Evolutionary conservation across 495 filamentous ascomycete genomes (phyloP), one percentile per base, ranked within the genome.

Genomic region (Penicillium odoratum): DNA sequence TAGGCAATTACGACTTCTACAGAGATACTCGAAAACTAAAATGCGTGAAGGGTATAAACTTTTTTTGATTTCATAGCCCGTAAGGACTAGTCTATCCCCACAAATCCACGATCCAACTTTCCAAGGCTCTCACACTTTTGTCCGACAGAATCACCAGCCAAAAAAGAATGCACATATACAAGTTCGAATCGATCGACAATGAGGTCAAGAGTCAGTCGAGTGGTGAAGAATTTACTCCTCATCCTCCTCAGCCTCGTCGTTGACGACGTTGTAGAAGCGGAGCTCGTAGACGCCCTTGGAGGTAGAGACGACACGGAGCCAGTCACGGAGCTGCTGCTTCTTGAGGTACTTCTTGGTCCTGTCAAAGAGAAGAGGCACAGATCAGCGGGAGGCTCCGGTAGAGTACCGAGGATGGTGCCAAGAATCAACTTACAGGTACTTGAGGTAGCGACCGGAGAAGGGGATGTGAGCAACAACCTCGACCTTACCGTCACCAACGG

Each of bases 331-430:
- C 83, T 97, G 93, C 85, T 96, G 91, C 88, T 98, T 98, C 90
- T 98, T 98, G 77, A 98, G 90, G 88, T 95, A 98, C 84, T 98
- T 98, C 90, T 98, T 98, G 75, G 94, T 98, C 77, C 93, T 97
- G 65, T 29, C 29, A 43, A 33, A 40, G 3, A 47, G 51, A 52
- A 48, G 57, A 51, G 2, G 26, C 5, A 18, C 63, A 53, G 33
- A 59, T 65, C 56, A 63, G 52, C 30, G 7, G 5, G 7, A 30
- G 46, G 11, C 31, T 15, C 25, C 6, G 6, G 4, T 48, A 40
- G 46, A 48, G 54, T 40, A 26, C 2, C n/a, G 38, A 43, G 21
- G 5, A 26, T 33, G 48, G 21, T 4, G 7, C 42, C 45, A 33
- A 64, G 16, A n/a, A 40, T 40, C 38, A 44, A 83, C 93, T 64